Evolutionary conservation across 768 basidiomycete genomes (phyloP).

Genomic region (Lyophyllum semitale): DNA sequence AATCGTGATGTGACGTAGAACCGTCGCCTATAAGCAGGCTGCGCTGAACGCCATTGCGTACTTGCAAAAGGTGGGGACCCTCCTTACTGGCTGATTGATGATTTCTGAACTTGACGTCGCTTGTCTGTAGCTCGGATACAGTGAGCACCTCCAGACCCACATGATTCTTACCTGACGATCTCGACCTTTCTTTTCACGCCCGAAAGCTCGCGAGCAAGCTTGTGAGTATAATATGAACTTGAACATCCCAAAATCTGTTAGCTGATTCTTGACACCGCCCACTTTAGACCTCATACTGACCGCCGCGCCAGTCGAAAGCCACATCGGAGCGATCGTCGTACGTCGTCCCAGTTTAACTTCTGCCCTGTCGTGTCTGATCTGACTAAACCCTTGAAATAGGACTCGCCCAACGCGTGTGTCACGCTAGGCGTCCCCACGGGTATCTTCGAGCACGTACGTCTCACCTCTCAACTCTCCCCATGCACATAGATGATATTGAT

Average conservation of each 20-base stretch:
- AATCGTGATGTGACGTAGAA: constrained; percentile 34
- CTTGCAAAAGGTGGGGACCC: constrained; percentile 54
- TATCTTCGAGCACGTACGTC: constrained; percentile 70
- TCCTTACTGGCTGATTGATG: background rate
- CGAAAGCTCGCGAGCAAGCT: constrained; percentile 71
- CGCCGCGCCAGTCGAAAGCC: constrained; percentile 66
- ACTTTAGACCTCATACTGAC: constrained; percentile 59
- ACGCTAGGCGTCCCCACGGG: constrained; percentile 74
- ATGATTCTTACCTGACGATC: background rate
- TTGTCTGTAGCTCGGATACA: constrained; percentile 63
- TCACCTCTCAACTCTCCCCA: too few relatives aligned
- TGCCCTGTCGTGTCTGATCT: background rate
- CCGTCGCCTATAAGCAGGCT: constrained; percentile 81
- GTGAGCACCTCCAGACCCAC: constrained; percentile 37
- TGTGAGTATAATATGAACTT: constrained; percentile 37
- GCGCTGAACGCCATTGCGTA: constrained; percentile 77
- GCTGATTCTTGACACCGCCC: background rate
- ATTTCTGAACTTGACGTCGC: background rate
- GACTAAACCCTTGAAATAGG: constrained; percentile 35
- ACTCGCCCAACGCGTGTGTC: constrained; percentile 79
- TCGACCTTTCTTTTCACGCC: background rate
- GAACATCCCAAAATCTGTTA: background rate
- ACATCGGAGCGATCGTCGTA: constrained; percentile 69
- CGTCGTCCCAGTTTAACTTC: constrained; percentile 20
- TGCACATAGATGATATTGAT: too few relatives aligned